Conservation (phyloP, 345 rosid genomes). For the Dipteronia dyeriana region DNA sequence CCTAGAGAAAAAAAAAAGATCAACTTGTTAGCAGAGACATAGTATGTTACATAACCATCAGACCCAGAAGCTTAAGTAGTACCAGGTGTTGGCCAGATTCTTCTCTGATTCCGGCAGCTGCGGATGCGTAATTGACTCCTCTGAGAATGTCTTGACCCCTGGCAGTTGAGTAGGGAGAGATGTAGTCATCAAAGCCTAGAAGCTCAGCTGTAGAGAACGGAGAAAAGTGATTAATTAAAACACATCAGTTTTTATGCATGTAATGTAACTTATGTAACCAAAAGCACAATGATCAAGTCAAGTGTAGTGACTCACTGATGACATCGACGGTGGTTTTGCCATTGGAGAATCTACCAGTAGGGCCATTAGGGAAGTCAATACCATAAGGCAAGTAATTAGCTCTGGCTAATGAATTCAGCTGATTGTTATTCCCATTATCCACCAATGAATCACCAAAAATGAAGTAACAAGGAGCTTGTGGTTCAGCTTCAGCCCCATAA, state of each 20-base stretch:
- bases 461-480: conserved; percentile 81
- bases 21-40: not conserved
- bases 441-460: conserved; percentile 91
- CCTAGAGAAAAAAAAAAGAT: conserved; percentile 35
- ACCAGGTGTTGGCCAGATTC: conserved; percentile 88
- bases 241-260: not conserved
- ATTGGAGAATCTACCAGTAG: conserved; percentile 81
- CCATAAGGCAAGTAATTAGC: conserved; percentile 85
- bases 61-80: not conserved
- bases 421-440: conserved; percentile 89
- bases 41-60: not conserved
- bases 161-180: conserved; percentile 55
- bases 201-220: conserved; percentile 6
- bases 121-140: conserved; percentile 87
- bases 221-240: too few species aligned
- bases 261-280: too few species aligned
- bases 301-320: conserved; percentile 41
- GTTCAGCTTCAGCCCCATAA: conserved; percentile 37
- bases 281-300: too few species aligned
- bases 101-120: conserved; percentile 84
- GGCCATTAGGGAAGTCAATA: conserved; percentile 68
- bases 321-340: conserved; percentile 78
- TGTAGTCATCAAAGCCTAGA: conserved; percentile 60
- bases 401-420: conserved; percentile 62
- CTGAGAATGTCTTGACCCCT: conserved; percentile 53